A percentile compares a stretch with the other conserved stretches of the same genome.
These are phyloP conservation scores for Quercus suber DNA, from an alignment of 306 rosid genomes.

Conservation along the genomic window DNA sequence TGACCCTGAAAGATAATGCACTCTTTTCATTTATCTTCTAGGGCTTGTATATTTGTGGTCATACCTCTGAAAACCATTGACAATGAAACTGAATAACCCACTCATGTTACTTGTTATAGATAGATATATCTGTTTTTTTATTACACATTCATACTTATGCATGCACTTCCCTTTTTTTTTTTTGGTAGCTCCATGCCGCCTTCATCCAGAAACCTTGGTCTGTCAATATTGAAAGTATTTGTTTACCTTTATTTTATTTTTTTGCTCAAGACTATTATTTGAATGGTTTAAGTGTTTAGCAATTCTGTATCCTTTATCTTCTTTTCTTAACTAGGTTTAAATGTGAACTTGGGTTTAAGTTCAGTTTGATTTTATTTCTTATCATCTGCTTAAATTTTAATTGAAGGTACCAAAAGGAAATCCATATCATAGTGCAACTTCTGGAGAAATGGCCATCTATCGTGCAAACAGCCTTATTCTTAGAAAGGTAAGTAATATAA, in stretches of 20 bases:
- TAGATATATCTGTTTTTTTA: not conserved
- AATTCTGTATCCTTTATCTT: not conserved
- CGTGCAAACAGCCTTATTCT: slow-evolving; percentile 79
- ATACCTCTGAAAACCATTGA: not conserved
- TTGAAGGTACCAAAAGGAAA: slow-evolving; percentile 95
- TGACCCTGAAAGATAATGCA: not conserved
- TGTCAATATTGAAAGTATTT: not conserved
- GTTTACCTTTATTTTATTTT: not conserved
- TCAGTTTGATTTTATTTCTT: slow-evolving; percentile 14
- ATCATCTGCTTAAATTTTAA: slow-evolving; percentile 14
- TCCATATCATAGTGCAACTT: slow-evolving; percentile 97
- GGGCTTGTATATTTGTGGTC: not conserved
- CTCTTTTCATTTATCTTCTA: not conserved
- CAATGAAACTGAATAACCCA: not conserved
- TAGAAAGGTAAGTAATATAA: slow-evolving; percentile 8
- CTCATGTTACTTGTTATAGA: not conserved
- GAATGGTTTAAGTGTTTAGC: not conserved
- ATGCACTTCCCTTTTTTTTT: not conserved
- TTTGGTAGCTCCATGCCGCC: not conserved
- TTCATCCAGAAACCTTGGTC: too few species aligned
- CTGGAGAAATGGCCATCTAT: slow-evolving; percentile 91
- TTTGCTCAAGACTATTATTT: not conserved
- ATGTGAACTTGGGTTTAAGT: not conserved
- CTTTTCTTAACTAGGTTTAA: not conserved
- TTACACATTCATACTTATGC: not conserved